phyloP scores from a whole-genome alignment of 768 basidiomycete species.

The Tulasnella sp. region DNA sequence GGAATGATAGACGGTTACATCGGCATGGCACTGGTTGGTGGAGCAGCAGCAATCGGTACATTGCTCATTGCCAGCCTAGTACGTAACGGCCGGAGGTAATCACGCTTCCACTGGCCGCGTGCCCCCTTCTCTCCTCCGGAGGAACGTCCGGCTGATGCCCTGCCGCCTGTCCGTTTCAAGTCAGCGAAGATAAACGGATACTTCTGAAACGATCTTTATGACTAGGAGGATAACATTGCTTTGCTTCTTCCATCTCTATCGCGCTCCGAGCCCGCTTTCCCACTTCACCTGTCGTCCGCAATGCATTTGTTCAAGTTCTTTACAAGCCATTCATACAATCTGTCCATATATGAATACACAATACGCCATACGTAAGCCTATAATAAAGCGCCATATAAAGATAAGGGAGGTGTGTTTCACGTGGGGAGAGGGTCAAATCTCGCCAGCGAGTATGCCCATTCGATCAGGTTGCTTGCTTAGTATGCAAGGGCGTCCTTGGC shows the following conservation, averaged over 20 bases:
- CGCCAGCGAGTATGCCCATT: not conserved
- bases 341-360: not conserved
- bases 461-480: not conserved
- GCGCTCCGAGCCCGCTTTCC: too few relatives aligned
- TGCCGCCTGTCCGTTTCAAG: not conserved
- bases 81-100: conserved; percentile 46
- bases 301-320: not conserved
- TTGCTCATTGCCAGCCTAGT: conserved; percentile 62
- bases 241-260: not conserved
- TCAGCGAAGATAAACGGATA: not conserved
- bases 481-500: not conserved
- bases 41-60: conserved; percentile 75
- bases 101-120: not conserved
- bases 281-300: not conserved
- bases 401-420: too few relatives aligned
- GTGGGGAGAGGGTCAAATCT: too few relatives aligned
- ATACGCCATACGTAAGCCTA: not conserved
- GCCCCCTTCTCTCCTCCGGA: not conserved
- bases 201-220: not conserved
- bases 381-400: not conserved
- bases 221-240: not conserved
- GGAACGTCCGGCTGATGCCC: not conserved
- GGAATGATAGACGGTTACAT: conserved; percentile 78
- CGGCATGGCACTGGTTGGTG: conserved; percentile 91
- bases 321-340: not conserved